Conservation (phyloP, 176 grass and related monocot species). For the barley (Hordeum vulgare) region DNA sequence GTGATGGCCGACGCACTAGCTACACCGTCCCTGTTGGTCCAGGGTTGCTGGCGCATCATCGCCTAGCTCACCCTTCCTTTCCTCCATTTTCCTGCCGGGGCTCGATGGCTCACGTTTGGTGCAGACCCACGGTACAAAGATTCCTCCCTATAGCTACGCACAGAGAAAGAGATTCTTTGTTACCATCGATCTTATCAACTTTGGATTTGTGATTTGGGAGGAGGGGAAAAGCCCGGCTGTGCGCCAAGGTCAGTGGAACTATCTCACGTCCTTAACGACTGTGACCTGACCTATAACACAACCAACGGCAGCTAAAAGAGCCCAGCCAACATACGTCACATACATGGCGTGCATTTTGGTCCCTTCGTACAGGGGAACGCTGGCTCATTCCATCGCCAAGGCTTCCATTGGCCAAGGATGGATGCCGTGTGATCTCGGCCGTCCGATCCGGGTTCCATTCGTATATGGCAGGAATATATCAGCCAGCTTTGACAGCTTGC, state of each 20-base stretch:
- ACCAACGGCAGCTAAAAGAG: background rate
- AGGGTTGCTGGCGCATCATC: background rate
- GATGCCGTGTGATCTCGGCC: background rate
- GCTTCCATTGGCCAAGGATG: background rate
- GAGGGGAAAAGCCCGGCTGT: background rate
- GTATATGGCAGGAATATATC: no score
- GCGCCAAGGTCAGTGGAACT: conserved; percentile 22
- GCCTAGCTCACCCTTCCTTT: background rate
- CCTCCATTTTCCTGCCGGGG: no score
- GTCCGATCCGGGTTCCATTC: background rate
- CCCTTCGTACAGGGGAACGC: background rate
- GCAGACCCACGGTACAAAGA: background rate
- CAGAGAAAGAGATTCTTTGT: background rate
- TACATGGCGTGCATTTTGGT: background rate
- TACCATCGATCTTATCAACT: background rate
- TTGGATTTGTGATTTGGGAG: background rate
- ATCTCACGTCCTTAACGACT: conserved; percentile 17
- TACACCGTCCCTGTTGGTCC: background rate
- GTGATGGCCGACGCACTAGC: background rate
- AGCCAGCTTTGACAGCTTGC: background rate
- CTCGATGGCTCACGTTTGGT: background rate
- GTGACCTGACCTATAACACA: background rate
- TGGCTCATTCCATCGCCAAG: background rate
- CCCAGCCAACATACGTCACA: background rate
- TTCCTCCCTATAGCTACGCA: background rate